Evolutionary conservation across 768 basidiomycete species (phyloP).

Genomic region (Coprinopsis sp.): DNA sequence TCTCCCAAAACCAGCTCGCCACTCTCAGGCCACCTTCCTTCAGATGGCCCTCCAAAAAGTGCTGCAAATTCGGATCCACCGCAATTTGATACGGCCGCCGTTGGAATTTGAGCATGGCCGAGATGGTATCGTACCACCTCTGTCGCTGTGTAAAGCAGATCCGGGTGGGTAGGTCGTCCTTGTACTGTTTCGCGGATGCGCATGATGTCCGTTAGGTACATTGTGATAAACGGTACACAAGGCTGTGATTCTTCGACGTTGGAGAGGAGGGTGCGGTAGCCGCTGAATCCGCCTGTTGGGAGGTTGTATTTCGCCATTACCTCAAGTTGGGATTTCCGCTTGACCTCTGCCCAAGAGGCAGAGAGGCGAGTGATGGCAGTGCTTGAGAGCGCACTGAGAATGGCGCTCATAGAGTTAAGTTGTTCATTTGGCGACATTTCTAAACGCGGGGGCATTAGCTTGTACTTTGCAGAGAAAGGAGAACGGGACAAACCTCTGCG

Average conservation of each 20-base stretch:
- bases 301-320: constrained; percentile 52
- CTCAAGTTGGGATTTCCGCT: constrained; percentile 46
- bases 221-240: constrained; percentile 65
- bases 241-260: constrained; percentile 41
- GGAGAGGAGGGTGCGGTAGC: constrained; percentile 47
- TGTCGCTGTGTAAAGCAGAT: constrained; percentile 55
- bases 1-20: constrained; percentile 50
- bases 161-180: constrained; percentile 32
- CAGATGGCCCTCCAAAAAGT: constrained; percentile 47
- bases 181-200: constrained; percentile 50
- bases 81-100: constrained; percentile 43
- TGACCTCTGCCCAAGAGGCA: constrained; percentile 64
- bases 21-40: constrained; percentile 36
- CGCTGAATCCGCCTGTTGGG: constrained; percentile 52
- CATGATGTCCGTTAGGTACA: constrained; percentile 57
- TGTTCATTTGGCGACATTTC: constrained; percentile 63
- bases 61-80: constrained; percentile 40
- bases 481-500: constrained; percentile 53
- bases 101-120: constrained; percentile 56
- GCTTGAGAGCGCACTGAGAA: constrained; percentile 59
- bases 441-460: constrained; percentile 23
- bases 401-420: constrained; percentile 67
- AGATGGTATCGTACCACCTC: constrained; percentile 51
- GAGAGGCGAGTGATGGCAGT: constrained; percentile 52
- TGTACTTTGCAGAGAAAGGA: neutral